These are phyloP conservation scores for Volvox carteri DNA, from an alignment of 163 green algal species.

Conservation along the genomic window DNA sequence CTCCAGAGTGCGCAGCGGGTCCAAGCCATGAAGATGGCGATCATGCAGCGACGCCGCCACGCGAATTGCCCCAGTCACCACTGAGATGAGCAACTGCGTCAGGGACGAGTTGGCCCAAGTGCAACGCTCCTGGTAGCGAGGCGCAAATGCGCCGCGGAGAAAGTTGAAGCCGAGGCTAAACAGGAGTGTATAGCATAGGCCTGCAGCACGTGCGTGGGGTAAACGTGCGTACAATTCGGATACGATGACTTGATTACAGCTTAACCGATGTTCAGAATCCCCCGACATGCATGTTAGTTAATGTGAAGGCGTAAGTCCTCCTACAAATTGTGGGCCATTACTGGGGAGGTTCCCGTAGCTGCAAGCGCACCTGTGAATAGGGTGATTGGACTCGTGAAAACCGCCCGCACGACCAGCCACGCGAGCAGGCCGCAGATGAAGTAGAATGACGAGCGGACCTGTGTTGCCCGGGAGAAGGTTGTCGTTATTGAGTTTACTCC, in stretches of 20 bases:
- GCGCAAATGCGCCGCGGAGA: conserved; percentile 35
- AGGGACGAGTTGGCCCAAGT: conserved; percentile 38
- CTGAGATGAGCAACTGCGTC: background rate
- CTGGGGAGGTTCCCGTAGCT: no score
- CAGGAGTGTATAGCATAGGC: conserved; percentile 40
- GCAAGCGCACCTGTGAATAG: conserved; percentile 54
- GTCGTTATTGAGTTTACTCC: background rate
- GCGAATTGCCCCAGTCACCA: background rate
- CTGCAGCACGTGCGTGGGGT: conserved; percentile 1
- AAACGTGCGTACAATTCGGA: background rate
- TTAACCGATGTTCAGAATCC: no score
- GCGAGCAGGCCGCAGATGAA: conserved; percentile 54
- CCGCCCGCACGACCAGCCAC: conserved; percentile 40
- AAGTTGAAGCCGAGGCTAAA: conserved; percentile 49
- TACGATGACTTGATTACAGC: no score
- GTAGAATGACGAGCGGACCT: conserved; percentile 62
- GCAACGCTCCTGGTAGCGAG: conserved; percentile 38
- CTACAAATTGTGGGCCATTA: no score
- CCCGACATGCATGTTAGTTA: no score
- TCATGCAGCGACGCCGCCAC: conserved; percentile 48
- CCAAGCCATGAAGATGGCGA: conserved; percentile 49
- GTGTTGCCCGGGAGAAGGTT: background rate
- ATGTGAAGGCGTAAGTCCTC: no score
- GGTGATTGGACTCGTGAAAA: conserved; percentile 31
- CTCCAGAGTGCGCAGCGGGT: conserved; percentile 49